A percentile compares a stretch with the other conserved stretches of the same genome.
Conservation (phyloP, 176 grass and related monocot species). For the Triticum monococcum region DNA sequence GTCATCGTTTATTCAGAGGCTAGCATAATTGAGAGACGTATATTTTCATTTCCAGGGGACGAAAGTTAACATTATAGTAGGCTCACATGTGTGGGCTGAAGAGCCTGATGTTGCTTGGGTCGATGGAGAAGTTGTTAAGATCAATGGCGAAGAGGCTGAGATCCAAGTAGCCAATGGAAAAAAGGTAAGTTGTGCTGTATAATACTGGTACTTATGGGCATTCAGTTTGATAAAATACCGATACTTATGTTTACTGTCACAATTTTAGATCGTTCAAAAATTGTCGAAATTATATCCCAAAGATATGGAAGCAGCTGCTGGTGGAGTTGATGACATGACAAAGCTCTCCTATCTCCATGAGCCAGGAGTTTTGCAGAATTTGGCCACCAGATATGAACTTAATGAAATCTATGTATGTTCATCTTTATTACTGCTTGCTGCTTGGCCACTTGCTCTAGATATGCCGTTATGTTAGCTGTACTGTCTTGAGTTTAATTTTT, state of each 20-base stretch:
- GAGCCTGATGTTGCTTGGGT: conserved; percentile 63
- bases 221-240: neutral
- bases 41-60: conserved; percentile 71
- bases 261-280: conserved; percentile 60
- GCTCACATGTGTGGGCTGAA: conserved; percentile 94
- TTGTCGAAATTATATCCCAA: conserved; percentile 94
- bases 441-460: neutral
- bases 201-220: neutral
- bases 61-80: conserved; percentile 93
- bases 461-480: neutral
- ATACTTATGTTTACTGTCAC: neutral
- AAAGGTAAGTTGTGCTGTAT: conserved; percentile 46
- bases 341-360: conserved; percentile 98
- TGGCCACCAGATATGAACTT: conserved; percentile 88
- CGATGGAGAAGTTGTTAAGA: conserved; percentile 90
- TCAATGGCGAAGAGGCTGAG: conserved; percentile 76
- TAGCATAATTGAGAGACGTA: neutral
- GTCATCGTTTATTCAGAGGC: neutral
- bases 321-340: conserved; percentile 99
- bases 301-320: conserved; percentile 94
- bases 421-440: neutral
- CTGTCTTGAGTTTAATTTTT: conserved; percentile 23
- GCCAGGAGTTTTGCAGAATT: conserved; percentile 92
- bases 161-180: conserved; percentile 71
- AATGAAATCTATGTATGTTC: conserved; percentile 97